phyloP scores from a whole-genome alignment of 2,329 filamentous ascomycete species.

The Amphichorda felina region DNA sequence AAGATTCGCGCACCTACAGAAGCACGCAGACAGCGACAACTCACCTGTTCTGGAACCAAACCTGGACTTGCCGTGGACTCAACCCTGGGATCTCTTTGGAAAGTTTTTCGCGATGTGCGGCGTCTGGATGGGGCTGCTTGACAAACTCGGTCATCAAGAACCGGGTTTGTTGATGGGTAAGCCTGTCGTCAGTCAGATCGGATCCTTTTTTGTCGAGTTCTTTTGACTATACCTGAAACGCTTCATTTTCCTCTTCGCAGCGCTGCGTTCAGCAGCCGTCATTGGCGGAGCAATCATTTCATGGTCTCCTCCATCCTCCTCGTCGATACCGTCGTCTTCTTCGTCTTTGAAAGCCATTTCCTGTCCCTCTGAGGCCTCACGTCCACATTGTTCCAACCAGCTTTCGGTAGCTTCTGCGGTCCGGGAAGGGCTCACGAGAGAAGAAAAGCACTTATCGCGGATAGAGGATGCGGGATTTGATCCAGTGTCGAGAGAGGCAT shows the following conservation, averaged over 20 bases:
- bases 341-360: slow-evolving; percentile 28
- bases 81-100: slow-evolving; percentile 85
- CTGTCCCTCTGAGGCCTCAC: slow-evolving; percentile 10
- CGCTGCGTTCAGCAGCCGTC: slow-evolving; percentile 44
- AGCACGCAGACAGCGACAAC: slow-evolving; percentile 10
- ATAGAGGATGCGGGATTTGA: no score
- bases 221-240: slow-evolving; percentile 55
- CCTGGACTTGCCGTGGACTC: slow-evolving; percentile 86
- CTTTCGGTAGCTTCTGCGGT: no score
- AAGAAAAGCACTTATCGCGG: no score
- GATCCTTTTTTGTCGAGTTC: not conserved
- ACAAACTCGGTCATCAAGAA: slow-evolving; percentile 97
- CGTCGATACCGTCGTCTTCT: slow-evolving; percentile 39
- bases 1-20: not conserved
- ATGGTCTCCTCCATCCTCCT: slow-evolving; percentile 39
- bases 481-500: no score
- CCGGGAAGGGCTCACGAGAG: no score
- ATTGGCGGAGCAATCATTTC: slow-evolving; percentile 30
- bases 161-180: slow-evolving; percentile 94
- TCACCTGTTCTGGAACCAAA: slow-evolving; percentile 98
- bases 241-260: slow-evolving; percentile 59
- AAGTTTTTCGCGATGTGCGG: slow-evolving; percentile 75
- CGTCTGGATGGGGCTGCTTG: slow-evolving; percentile 88
- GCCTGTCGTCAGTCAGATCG: slow-evolving; percentile 33
- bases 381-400: no score